Base-by-base conservation (phyloP, 177 flowering plant species). In the Vitis hybrid region DNA sequence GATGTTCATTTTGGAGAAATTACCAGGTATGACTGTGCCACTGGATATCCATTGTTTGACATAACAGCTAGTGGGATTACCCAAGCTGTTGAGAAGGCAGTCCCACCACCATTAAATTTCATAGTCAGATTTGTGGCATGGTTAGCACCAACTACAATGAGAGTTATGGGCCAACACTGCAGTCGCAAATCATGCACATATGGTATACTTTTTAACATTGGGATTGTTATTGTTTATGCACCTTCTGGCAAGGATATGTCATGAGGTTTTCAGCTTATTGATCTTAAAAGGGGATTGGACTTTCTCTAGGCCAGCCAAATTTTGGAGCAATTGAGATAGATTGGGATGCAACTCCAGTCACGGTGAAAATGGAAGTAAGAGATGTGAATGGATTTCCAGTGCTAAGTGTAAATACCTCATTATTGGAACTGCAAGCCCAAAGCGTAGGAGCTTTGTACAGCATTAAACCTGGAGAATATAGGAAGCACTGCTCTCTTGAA, bases 1-100 rank as follows among this genome's bases (percentile, higher is more conserved):
- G 97, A 91, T 78, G 97, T 91, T 75, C 97, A 91, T 79, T 91
- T 85, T 82, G 92, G 90, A 71, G 93, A 91, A 80, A 84, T 91
- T 9, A 53, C 90, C 50, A 75, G 88, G 58, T 84, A 79, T 76
- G 91, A 91, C 67, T 89, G 97, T 76, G 93, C 79, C 49, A 66
- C 61, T 64, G 84, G 81, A 70, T 91, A 91, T 80, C 87, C 93
- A 41, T 69, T 88, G n/a, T 88, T 86, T 79, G 97, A 91, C 62
- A 73, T 87, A 35, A 89, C 97, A 30, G 84, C 97, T 24, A 91
- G 93, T 76, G 93, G 97, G 66, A 84, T 91, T 55, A 88, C 89
- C 32, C 93, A 88, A 83, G 82, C 93, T 66, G 87, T 91, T 63
- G 96, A 91, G 77, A 81, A 81, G 76, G 85, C 73, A 56, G 73